A percentile compares a stretch with the other conserved stretches of the same genome.
Conservation (phyloP, 2,329 filamentous ascomycete species). For the Colletotrichum zoysiae region DNA sequence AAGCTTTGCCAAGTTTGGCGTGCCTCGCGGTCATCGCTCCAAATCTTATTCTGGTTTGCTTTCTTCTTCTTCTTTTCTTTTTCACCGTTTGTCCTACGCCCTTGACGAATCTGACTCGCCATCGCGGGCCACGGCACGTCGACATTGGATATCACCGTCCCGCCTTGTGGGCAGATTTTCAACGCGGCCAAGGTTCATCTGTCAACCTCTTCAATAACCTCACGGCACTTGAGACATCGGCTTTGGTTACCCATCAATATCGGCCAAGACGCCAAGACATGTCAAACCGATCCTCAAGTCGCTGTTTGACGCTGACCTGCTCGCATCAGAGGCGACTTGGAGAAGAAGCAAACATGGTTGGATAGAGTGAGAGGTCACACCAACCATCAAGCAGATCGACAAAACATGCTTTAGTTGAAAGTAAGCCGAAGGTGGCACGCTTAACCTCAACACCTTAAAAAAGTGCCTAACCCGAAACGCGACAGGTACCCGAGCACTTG, state of each 20-base stretch:
- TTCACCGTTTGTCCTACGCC: neutral
- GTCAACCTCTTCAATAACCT: neutral
- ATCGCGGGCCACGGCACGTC: neutral
- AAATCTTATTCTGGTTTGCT: neutral
- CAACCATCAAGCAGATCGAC: neutral
- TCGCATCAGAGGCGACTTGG: neutral
- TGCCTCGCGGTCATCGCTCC: neutral
- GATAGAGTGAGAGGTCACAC: neutral
- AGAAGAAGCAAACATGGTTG: neutral
- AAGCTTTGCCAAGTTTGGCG: neutral
- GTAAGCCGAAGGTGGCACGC: neutral
- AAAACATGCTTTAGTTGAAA: neutral
- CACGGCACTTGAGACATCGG: neutral
- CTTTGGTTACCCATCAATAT: neutral
- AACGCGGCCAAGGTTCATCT: neutral
- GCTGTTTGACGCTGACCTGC: neutral
- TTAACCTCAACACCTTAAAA: neutral
- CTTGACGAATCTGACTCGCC: neutral
- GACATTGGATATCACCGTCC: neutral
- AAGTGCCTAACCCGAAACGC: neutral
- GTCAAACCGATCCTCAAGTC: neutral
- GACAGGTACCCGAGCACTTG: neutral
- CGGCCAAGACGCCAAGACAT: conserved; percentile 8
- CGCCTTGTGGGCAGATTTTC: neutral
- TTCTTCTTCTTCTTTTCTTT: too few species aligned